Percentiles rank a stretch among this genome's conserved stretches.
These are phyloP conservation scores for Agrocybe praecox DNA, from an alignment of 768 basidiomycete genomes.

Conservation along the genomic window DNA sequence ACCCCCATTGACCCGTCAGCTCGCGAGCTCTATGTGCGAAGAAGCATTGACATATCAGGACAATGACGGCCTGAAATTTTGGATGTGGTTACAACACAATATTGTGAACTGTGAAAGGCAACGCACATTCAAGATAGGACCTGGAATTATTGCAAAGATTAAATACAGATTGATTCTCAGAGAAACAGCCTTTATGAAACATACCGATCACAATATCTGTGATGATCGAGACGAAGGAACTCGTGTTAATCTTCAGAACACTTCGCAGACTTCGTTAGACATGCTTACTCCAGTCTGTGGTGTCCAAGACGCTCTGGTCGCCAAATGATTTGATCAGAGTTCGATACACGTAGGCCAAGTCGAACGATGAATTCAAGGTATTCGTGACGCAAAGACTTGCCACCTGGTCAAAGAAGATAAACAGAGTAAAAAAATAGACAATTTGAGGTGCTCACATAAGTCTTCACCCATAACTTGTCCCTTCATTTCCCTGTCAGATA, in stretches of 20 bases:
- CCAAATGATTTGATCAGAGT: background rate
- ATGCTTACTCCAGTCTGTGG: background rate
- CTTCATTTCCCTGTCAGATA: background rate
- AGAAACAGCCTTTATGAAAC: background rate
- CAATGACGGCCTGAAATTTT: background rate
- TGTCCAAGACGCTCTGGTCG: background rate
- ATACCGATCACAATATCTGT: background rate
- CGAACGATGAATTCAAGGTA: background rate
- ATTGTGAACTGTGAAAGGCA: background rate
- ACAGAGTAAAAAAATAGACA: background rate
- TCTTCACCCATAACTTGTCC: background rate
- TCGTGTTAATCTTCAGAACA: background rate
- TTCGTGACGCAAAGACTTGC: background rate
- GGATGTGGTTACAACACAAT: background rate
- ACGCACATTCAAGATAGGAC: background rate
- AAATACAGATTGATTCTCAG: too few species aligned
- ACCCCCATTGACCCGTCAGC: background rate
- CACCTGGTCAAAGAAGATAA: background rate
- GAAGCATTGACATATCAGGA: background rate
- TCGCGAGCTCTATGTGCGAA: background rate
- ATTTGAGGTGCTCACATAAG: background rate
- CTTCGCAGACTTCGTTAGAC: background rate
- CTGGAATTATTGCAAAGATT: background rate
- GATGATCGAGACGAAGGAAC: background rate
- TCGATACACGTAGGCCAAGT: background rate